Evolutionary conservation across 2,329 filamentous ascomycete species (phyloP).

Genomic region (Aspergillus unguis): DNA sequence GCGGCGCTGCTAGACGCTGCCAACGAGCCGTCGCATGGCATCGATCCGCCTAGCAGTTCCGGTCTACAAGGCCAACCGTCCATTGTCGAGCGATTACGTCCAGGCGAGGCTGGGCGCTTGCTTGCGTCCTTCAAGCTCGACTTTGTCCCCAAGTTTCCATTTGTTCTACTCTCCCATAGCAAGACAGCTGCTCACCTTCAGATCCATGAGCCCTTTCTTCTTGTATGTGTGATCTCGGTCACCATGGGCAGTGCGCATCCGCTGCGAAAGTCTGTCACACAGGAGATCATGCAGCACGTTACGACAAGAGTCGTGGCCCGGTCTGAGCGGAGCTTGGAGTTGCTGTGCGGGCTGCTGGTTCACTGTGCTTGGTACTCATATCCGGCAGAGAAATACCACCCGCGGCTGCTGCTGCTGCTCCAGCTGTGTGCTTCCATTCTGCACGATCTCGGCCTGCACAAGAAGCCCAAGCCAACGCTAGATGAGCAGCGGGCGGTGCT

Average conservation of each 20-base stretch:
- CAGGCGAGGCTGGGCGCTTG: too few species aligned
- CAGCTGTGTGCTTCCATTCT: conserved; percentile 20
- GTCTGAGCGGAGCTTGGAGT: conserved; percentile 24
- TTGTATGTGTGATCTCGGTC: conserved; percentile 13
- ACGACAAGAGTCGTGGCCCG: conserved; percentile 15
- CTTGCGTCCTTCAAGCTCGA: too few species aligned
- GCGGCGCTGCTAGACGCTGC: too few species aligned
- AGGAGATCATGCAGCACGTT: conserved; percentile 25
- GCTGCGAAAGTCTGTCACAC: conserved; percentile 16
- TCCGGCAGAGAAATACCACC: conserved; percentile 22
- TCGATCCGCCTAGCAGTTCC: too few species aligned
- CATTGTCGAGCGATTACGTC: too few species aligned
- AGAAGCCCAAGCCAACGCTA: conserved; percentile 11
- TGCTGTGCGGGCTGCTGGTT: conserved; percentile 23
- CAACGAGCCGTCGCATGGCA: too few species aligned
- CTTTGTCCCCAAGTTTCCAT: too few species aligned
- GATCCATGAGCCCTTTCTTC: too few species aligned
- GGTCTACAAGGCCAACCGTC: too few species aligned
- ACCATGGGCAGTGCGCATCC: conserved; percentile 12
- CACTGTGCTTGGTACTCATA: conserved; percentile 25
- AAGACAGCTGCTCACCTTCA: too few species aligned
- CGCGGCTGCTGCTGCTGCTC: conserved; percentile 21
- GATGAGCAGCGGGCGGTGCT: conserved; percentile 22
- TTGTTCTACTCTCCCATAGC: too few species aligned
- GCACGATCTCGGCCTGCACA: conserved; percentile 21